Evolutionary conservation across 2,329 filamentous ascomycete species (phyloP).

Genomic region (Pezicula rhizophila): DNA sequence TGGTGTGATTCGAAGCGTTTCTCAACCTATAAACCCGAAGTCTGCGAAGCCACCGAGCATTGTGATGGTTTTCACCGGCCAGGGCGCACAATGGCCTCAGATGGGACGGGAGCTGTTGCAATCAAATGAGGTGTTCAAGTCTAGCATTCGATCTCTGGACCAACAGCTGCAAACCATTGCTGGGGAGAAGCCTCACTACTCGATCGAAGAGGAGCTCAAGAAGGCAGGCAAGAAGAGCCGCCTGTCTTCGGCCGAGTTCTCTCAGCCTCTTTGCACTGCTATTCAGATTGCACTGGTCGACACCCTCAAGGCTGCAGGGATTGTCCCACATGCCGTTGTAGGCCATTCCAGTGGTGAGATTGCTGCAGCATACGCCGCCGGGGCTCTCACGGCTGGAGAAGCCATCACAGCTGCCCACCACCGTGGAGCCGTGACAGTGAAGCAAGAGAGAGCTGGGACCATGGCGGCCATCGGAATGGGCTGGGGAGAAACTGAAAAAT

Average conservation of each 20-base stretch:
- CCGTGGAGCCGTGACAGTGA: slow-evolving; percentile 11
- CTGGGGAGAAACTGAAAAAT: slow-evolving; percentile 10
- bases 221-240: slow-evolving; percentile 22
- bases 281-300: too few relatives aligned
- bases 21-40: neutral
- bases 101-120: slow-evolving; percentile 4
- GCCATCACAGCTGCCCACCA: slow-evolving; percentile 39
- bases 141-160: neutral
- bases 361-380: slow-evolving; percentile 35
- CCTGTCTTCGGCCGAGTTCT: slow-evolving; percentile 3
- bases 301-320: slow-evolving; percentile 33
- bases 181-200: neutral
- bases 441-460: slow-evolving; percentile 24
- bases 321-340: slow-evolving; percentile 30
- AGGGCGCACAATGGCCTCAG: slow-evolving; percentile 9
- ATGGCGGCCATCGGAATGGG: neutral
- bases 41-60: neutral
- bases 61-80: slow-evolving; percentile 7
- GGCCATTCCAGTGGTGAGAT: slow-evolving; percentile 42
- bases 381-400: slow-evolving; percentile 23
- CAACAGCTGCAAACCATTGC: neutral
- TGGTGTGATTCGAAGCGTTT: neutral
- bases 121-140: neutral
- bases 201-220: neutral
- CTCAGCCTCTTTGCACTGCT: too few relatives aligned